Evolutionary conservation across 768 basidiomycete species (phyloP), one percentile per base, ranked within the genome.

Genomic region (Scleroderma bovista): DNA sequence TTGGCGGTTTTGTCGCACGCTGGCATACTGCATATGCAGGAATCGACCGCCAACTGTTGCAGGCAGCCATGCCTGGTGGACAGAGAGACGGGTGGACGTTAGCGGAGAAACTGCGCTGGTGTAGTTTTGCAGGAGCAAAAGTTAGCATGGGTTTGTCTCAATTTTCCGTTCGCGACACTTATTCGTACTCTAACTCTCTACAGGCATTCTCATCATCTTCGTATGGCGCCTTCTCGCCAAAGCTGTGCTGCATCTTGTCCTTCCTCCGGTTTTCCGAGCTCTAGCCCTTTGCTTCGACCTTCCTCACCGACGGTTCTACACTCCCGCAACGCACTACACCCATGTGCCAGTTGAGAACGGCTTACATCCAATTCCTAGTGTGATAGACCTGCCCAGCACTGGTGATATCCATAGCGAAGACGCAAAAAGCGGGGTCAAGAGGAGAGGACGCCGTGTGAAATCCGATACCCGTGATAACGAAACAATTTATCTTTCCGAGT

Each of bases 141-240:
- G 56, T 78, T 43, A 53, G 66, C 41, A 34, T 75, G 10, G 76
- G 76, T 78, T 38, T 47, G 70, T 55, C 29, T 7, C 26, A 9
- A 11, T 29, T 17, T 20, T 42, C 41, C 20, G 2, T 55, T 26
- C 26, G 41, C 32, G 7, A 29, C 17, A 23, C 7, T 45, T 6
- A 7, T 41, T 17, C 16, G 17, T 36, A 43, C 33, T 29, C 13
- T 50, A 13, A 43, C 9, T 4, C 9, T 29, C 23, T 48, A 12
- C 16, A 82, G 93, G 93, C 19, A 77, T 97, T 50, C 59, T 84
- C 7, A 64, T 78, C 16, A 91, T 97, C 63, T 89, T 97, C 60
- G 67, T 75, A 1, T 97, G 94, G 94, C 86, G 95, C 37, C 72
- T 98, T 39, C 58, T 89, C 36, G 90, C 90, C 9, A 98, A 97